phyloP scores from a whole-genome alignment of 2,329 filamentous ascomycete genomes.

The Cercospora sp. region DNA sequence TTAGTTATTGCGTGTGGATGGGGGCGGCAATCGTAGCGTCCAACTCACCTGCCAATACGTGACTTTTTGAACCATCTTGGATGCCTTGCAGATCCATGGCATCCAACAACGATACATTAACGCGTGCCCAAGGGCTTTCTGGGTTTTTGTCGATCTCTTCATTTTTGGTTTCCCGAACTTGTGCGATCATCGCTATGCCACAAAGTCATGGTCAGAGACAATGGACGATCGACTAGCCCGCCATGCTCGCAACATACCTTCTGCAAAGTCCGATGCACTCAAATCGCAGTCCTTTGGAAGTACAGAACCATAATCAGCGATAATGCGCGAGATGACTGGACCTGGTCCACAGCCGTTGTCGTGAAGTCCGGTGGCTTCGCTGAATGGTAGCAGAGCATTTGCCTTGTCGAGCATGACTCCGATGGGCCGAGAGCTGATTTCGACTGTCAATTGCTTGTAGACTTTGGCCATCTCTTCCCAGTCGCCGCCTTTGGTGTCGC shows the following conservation, averaged over 20 bases:
- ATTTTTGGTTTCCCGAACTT: constrained; percentile 23
- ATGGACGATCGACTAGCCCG: too few species aligned
- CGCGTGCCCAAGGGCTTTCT: constrained; percentile 30
- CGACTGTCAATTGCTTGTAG: constrained; percentile 29
- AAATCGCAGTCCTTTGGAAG: constrained; percentile 28
- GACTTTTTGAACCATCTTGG: constrained; percentile 28
- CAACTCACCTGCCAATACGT: constrained; percentile 36
- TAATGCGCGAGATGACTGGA: constrained; percentile 30
- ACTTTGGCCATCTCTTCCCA: constrained; percentile 30
- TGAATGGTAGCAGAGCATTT: constrained; percentile 32
- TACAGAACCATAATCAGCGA: constrained; percentile 27
- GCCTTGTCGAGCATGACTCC: constrained; percentile 30
- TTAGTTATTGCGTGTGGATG: constrained; percentile 1
- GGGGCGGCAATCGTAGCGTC: too few species aligned
- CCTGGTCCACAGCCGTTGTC: constrained; percentile 41
- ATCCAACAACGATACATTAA: constrained; percentile 31
- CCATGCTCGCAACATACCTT: constrained; percentile 2
- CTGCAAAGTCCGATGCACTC: constrained; percentile 36
- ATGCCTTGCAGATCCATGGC: constrained; percentile 34
- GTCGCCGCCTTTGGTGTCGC: constrained; percentile 28
- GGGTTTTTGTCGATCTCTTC: constrained; percentile 21
- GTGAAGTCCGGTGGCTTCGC: constrained; percentile 34
- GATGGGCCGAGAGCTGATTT: constrained; percentile 26
- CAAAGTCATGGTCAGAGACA: not conserved
- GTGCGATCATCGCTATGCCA: constrained; percentile 33